Evolutionary conservation across 345 rosid species (phyloP).

Genomic region (Dipteronia sinensis): DNA sequence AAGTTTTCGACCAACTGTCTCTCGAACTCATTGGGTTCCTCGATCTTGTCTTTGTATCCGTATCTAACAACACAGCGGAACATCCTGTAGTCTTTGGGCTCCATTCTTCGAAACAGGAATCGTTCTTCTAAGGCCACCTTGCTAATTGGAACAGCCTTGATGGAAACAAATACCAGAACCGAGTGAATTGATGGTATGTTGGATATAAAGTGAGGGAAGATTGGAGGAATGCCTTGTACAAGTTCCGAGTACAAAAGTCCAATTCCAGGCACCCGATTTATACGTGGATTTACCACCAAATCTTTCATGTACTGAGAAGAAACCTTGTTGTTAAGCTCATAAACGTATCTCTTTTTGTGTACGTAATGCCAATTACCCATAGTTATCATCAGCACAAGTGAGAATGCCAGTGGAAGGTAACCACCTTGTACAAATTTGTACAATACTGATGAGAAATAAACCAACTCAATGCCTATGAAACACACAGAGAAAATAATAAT

Average conservation of each 20-base stretch:
- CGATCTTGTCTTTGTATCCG: conserved; percentile 54
- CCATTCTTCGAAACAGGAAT: conserved; percentile 67
- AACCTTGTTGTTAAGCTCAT: too few relatives aligned
- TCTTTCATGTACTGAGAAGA: too few relatives aligned
- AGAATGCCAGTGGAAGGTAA: too few relatives aligned
- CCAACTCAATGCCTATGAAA: too few relatives aligned
- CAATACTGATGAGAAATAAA: too few relatives aligned
- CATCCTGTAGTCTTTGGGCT: conserved; percentile 56
- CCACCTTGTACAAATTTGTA: too few relatives aligned
- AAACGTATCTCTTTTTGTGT: too few relatives aligned
- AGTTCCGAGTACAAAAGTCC: conserved; percentile 45
- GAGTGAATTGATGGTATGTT: conserved; percentile 45
- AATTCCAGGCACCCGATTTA: conserved; percentile 41
- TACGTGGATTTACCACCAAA: not conserved
- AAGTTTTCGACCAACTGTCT: conserved; percentile 45
- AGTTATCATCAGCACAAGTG: too few relatives aligned
- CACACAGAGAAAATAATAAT: too few relatives aligned
- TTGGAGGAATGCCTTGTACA: conserved; percentile 12
- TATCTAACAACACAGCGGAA: conserved; percentile 75
- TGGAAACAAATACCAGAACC: conserved; percentile 35
- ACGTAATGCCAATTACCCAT: too few relatives aligned
- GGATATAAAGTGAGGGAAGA: conserved; percentile 42
- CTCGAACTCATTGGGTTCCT: conserved; percentile 48
- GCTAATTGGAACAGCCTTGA: conserved; percentile 30
- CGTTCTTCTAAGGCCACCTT: conserved; percentile 39